Base-by-base conservation (phyloP, 1,284 basidiomycete species). In the Cryptococcus hybrid region DNA sequence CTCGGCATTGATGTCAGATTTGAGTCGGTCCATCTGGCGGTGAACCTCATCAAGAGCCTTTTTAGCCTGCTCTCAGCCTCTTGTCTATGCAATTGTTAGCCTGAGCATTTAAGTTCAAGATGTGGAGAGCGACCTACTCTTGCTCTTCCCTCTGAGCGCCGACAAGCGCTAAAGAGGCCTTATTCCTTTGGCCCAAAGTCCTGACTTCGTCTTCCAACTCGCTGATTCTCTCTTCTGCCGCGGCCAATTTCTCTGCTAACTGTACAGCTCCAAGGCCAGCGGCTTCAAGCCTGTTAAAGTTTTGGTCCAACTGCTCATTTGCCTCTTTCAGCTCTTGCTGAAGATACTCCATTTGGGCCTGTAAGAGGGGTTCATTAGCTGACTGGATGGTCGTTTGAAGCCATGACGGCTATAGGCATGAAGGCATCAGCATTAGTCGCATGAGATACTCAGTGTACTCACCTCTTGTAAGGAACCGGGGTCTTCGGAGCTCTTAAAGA, bases 251-350 rank as follows among this genome's bases (percentile, higher is more conserved):
- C 13, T 78, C 71, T 2, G 78, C 74, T n/a, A 82, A 64, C 2
- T 66, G 59, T n/a, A 79, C 60, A 2, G 74, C 73, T 8, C 73
- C 70, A 13, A 76, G 56, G 1, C 79, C 79, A 0, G 80, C 78
- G 6, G 69, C 67, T 54, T 80, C 78, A 12, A 82, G 73, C 39
- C 77, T 67, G 30, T 66, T 69, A 52, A 81, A 77, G 68, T 81
- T 81, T 52, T 68, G 62, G 64, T 82, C 81, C 9, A 82, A 73
- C 42, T 79, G 75, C 1, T 65, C 61, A 59, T 81, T 79, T 9
- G 78, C 79, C 11, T 68, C 62, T 5, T 69, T 59, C 13, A 81
- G 71, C 57, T 81, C 76, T 0, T 64, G 54, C 43, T 78, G 75
- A n/a, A 82, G 70, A 15, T 74, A 70, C 45, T 79, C 76, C 12